Conservation (phyloP, 768 basidiomycete genomes). For the Agrocybe chaxingu region DNA sequence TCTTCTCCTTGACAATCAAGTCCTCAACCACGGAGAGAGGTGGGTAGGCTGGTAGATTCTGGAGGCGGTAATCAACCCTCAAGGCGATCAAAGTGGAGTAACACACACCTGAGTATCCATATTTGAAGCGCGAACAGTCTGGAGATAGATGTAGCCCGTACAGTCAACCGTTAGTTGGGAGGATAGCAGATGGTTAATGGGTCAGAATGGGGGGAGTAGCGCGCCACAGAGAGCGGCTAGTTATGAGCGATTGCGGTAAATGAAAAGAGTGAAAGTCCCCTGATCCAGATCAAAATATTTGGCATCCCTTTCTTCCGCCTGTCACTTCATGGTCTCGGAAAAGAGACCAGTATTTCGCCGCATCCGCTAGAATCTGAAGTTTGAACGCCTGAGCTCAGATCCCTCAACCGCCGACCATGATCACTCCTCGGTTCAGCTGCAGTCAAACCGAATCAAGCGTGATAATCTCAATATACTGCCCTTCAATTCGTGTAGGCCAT, state of each 20-base stretch:
- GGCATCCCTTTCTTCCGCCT: too few relatives aligned
- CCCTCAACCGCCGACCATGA: conserved; percentile 41
- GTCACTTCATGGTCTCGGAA: too few relatives aligned
- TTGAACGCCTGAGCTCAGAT: not conserved
- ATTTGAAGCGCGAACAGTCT: not conserved
- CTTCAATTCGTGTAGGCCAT: conserved; percentile 62
- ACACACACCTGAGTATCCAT: conserved; percentile 52
- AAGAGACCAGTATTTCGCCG: not conserved
- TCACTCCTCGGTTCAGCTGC: conserved; percentile 75
- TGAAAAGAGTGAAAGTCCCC: too few relatives aligned
- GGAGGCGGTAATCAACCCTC: conserved; percentile 1
- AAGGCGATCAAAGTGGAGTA: not conserved
- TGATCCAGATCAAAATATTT: too few relatives aligned
- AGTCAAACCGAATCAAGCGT: conserved; percentile 57
- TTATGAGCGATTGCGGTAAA: too few relatives aligned
- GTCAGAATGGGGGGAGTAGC: too few relatives aligned
- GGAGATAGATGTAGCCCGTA: too few relatives aligned
- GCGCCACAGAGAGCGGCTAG: too few relatives aligned
- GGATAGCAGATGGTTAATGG: not conserved
- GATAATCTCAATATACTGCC: conserved; percentile 62
- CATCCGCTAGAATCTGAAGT: conserved; percentile 1
- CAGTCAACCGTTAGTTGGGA: not conserved
- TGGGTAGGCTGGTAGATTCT: conserved; percentile 71
- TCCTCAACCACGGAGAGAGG: conserved; percentile 72
- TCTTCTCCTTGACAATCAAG: conserved; percentile 76